Conservation (phyloP, 352 stramenopile genomes). For the Phytopythium chamaehyphon region DNA sequence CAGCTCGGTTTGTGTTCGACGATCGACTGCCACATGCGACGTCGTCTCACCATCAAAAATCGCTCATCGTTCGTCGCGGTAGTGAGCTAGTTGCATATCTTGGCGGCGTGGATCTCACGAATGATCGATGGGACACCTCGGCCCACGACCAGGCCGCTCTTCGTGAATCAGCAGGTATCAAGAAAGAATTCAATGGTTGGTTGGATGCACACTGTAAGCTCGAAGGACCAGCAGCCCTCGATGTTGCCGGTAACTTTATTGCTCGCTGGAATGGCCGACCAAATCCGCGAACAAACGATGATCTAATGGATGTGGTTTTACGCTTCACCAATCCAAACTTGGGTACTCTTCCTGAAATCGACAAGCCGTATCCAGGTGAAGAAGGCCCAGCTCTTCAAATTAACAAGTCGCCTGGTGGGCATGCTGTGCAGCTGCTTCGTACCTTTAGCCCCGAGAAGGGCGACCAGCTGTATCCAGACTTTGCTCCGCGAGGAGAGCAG, state of each 20-base stretch:
- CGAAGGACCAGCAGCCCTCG: conserved; percentile 32
- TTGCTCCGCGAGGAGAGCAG: conserved; percentile 52
- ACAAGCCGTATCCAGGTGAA: conserved; percentile 8
- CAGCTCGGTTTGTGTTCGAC: conserved; percentile 51
- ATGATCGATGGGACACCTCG: conserved; percentile 59
- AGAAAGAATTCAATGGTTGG: conserved; percentile 46
- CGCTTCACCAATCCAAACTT: conserved; percentile 46
- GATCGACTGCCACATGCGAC: conserved; percentile 53
- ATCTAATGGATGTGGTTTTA: conserved; percentile 41
- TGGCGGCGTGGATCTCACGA: conserved; percentile 49
- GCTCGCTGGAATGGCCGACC: conserved; percentile 51
- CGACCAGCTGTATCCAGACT: conserved; percentile 28
- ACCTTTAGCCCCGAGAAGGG: conserved; percentile 45
- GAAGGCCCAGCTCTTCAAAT: conserved; percentile 9
- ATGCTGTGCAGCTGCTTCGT: conserved; percentile 43
- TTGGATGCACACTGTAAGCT: conserved; percentile 51
- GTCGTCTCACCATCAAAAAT: conserved; percentile 71
- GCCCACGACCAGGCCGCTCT: conserved; percentile 44
- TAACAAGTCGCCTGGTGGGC: conserved; percentile 4
- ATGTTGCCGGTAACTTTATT: conserved; percentile 65
- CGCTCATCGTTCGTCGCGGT: conserved; percentile 43
- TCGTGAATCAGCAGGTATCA: conserved; percentile 33
- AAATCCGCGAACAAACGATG: conserved; percentile 21
- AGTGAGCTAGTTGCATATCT: conserved; percentile 38
- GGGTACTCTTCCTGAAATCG: conserved; percentile 12